Base-by-base conservation (phyloP, 495 filamentous ascomycete genomes). In the Hyaloscypha finlandica region DNA sequence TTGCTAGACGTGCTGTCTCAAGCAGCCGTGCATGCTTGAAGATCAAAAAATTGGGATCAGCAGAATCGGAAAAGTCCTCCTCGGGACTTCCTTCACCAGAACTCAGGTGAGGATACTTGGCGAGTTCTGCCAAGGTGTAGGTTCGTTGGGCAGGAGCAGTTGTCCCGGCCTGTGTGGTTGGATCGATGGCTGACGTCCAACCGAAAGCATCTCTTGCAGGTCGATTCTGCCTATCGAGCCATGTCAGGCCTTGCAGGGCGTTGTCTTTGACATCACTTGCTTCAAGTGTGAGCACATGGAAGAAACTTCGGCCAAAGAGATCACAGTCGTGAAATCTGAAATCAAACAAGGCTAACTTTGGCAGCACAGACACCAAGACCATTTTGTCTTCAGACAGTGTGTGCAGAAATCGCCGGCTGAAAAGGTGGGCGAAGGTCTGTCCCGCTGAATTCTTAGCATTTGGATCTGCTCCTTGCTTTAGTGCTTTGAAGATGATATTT, bases 371-470 rank as follows among this genome's bases (percentile, higher is more conserved):
- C 4, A 29, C 20, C 20, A 68, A 35, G 19, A 20, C 31, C 6
- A 19, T 14, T 9, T 8, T 9, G 29, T 57, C 48, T 20, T 58
- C 51, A 8, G 37, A 39, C 2, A 76, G 19, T 8, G 73, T 67
- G 5, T 68, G 63, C 58, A 82, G 79, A 77, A 78, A 81, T 9
- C 76, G 73, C 2, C 62, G 65, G 56, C 77, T 71, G 14, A 84
- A 71, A 32, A 81, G 73, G 45, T 84, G 81, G n/a, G 83, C 77
- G 55, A 83, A 84, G 0, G 78, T 82, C 66, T 84, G 81, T 14
- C 75, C 75, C 11, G 76, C 81, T 12, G 74, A 76, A 67, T 84
- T 84, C 8, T 61, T 70, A 6, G 66, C 65, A 57, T 73, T 71
- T 2, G 59, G 55, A 16, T 76, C 70, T 20, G 80, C 65, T 45